phyloP scores from a whole-genome alignment of 1,284 basidiomycete genomes.

The Fomitopsis betulina region DNA sequence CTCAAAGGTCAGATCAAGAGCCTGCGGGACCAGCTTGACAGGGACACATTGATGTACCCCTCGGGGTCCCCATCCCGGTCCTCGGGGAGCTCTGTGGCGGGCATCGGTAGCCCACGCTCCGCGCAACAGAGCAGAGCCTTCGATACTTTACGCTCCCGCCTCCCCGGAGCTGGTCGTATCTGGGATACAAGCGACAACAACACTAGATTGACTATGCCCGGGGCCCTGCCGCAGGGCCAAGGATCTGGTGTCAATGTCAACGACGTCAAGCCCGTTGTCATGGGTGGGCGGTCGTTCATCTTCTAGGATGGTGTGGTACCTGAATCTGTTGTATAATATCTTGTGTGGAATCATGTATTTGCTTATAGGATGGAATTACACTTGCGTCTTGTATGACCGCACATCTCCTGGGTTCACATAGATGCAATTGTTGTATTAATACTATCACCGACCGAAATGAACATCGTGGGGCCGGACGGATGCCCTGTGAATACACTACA shows the following conservation, averaged over 20 bases:
- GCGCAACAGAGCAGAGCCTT: not conserved
- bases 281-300: not conserved
- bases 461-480: too few species aligned
- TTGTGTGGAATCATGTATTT: not conserved
- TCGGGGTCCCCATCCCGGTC: not conserved
- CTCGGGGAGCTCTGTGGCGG: not conserved
- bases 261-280: not conserved
- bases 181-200: constrained; percentile 1
- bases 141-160: not conserved
- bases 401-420: too few species aligned
- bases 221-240: not conserved
- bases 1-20: constrained; percentile 54
- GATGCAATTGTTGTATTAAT: too few species aligned
- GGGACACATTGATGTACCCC: constrained; percentile 15
- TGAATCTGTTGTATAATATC: not conserved
- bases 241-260: not conserved
- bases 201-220: constrained; percentile 1
- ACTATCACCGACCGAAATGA: too few species aligned
- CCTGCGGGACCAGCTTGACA: constrained; percentile 57
- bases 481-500: too few species aligned
- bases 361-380: too few species aligned
- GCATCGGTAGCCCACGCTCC: not conserved
- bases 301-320: not conserved
- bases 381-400: too few species aligned
- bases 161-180: not conserved